Evolutionary conservation across 257 asterid genomes (phyloP).

Genomic region (Eucommia ulmoides): DNA sequence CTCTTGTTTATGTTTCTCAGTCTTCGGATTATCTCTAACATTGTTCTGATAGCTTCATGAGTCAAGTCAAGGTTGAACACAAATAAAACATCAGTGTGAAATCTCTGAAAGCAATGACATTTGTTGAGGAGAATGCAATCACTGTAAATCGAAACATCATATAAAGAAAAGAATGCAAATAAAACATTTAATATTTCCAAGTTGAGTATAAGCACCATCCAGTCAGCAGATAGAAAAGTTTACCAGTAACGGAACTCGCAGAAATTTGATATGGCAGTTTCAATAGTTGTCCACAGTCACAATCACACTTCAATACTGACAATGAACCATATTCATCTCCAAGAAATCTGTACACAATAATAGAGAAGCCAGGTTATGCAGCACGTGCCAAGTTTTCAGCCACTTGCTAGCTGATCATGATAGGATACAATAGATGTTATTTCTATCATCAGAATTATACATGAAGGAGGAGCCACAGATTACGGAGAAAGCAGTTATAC

Average conservation of each 20-base stretch:
- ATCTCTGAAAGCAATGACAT: too few relatives aligned
- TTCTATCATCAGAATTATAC: slow-evolving; percentile 35
- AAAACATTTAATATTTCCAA: not conserved
- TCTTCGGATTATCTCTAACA: too few relatives aligned
- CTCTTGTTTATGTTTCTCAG: too few relatives aligned
- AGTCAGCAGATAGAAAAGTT: slow-evolving; percentile 8
- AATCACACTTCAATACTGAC: slow-evolving; percentile 55
- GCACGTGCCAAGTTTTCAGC: slow-evolving; percentile 9
- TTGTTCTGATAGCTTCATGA: too few relatives aligned
- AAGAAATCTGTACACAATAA: slow-evolving; percentile 40
- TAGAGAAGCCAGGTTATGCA: slow-evolving; percentile 11
- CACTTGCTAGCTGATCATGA: not conserved
- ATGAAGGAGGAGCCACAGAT: slow-evolving; percentile 68
- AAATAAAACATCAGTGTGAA: too few relatives aligned
- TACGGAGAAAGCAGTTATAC: slow-evolving; percentile 78
- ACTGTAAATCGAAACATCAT: too few relatives aligned
- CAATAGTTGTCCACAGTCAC: slow-evolving; percentile 37
- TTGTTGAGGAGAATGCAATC: too few relatives aligned
- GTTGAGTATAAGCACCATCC: not conserved
- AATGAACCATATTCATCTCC: slow-evolving; percentile 78
- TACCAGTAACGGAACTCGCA: slow-evolving; percentile 56
- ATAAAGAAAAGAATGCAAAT: too few relatives aligned
- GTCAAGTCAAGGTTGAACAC: too few relatives aligned
- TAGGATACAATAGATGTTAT: not conserved
- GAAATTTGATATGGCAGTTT: slow-evolving; percentile 54